Conservation (phyloP, 208 protist genomes). For the Trypanosoma cruzi region DNA sequence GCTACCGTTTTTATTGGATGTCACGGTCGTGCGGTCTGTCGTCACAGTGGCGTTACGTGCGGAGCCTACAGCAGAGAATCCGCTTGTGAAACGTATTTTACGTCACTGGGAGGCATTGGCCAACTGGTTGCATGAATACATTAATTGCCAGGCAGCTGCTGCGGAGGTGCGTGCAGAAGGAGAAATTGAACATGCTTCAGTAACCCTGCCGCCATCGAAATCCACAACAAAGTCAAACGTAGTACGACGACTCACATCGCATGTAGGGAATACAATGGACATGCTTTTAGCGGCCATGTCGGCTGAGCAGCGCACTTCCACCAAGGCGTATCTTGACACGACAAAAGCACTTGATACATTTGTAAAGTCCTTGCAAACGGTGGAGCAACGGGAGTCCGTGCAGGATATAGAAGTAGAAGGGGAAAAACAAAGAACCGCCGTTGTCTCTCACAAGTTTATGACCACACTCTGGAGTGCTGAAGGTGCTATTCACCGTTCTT, state of each 20-base stretch:
- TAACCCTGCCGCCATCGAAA: background rate
- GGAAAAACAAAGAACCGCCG: background rate
- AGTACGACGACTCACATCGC: slow-evolving; percentile 52
- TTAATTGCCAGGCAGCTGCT: slow-evolving; percentile 28
- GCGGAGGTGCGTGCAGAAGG: slow-evolving; percentile 7
- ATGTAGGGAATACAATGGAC: slow-evolving; percentile 71
- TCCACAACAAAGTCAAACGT: slow-evolving; percentile 11
- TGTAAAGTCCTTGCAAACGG: background rate
- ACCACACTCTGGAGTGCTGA: slow-evolving; percentile 48
- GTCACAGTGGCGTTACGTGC: slow-evolving; percentile 33
- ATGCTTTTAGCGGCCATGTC: slow-evolving; percentile 48
- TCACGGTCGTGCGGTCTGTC: slow-evolving; percentile 39
- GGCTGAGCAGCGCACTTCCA: slow-evolving; percentile 37
- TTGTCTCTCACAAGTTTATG: slow-evolving; percentile 4
- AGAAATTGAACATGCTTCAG: slow-evolving; percentile 3
- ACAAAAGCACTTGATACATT: slow-evolving; percentile 20
- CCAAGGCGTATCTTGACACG: slow-evolving; percentile 21
- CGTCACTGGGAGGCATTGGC: slow-evolving; percentile 52
- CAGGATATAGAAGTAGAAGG: slow-evolving; percentile 4
- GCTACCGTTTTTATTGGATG: slow-evolving; percentile 62
- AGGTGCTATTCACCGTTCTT: slow-evolving; percentile 60
- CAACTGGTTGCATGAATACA: slow-evolving; percentile 45
- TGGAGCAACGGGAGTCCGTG: background rate
- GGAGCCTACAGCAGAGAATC: slow-evolving; percentile 33
- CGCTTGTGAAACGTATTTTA: slow-evolving; percentile 47